Base-by-base conservation (phyloP, 306 rosid species). In the Bauhinia variegata region DNA sequence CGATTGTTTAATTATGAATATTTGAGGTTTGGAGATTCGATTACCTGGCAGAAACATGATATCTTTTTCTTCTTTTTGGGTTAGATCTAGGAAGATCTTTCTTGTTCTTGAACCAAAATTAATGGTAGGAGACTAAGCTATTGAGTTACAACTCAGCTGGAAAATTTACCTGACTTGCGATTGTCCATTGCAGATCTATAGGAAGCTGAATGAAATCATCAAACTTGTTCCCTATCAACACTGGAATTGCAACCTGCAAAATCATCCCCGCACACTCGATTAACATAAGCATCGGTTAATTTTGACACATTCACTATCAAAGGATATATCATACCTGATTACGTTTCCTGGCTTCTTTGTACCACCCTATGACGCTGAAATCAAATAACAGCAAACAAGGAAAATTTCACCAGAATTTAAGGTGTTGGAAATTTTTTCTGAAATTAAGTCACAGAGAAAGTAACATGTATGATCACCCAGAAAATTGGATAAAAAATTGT, bases 171-270 rank as follows among this genome's bases (percentile, higher is more conserved):
- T 93, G 80, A 62, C 84, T 85, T 52, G 96, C 99, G 16, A 93
- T 88, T 47, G 96, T 83, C 99, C 99, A 89, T 48, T 93, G 99
- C 88, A 93, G 54, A 81, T 93, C 99, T 54, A 93, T 76, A 4
- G 99, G 99, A 37, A 93, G 99, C 55, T 90, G 99, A 82, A 93
- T 90, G 82, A 93, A 93, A 54, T 93, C 99, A 42, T 93, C 99
- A 68, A 89, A 93, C 75, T 93, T 93, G 53, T 97, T 87, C 73
- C 98, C 98, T 57, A 93, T 76, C 74, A 93, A 78, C 39, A 93
- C 83, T 52, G 97, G 99, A 74, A 93, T 86, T 76, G 96, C 97
- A 1, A 90, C 82, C 99, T 93, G 37, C 71, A 78, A 73, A 79
- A 68, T 37, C 14, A 54, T 34, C 11, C 32, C 11, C 32, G 59